phyloP scores from a whole-genome alignment of 495 filamentous ascomycete genomes.

The Sabuloglossum arenarium region DNA sequence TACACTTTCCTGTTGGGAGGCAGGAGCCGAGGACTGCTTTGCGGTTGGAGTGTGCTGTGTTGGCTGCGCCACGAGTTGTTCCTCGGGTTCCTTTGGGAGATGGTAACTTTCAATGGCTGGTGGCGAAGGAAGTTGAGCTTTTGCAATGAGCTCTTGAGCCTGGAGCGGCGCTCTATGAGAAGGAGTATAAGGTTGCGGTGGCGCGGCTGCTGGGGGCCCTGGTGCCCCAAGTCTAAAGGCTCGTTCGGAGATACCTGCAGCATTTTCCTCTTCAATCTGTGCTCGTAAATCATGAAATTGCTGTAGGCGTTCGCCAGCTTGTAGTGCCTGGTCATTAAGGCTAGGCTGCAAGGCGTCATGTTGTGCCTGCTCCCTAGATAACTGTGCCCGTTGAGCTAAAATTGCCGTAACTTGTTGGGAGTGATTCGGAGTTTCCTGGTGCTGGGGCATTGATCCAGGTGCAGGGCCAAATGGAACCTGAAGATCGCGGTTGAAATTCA shows the following conservation, averaged over 20 bases:
- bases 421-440: slow-evolving; percentile 30
- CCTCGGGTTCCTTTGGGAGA: slow-evolving; percentile 7
- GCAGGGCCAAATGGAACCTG: slow-evolving; percentile 30
- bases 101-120: background rate
- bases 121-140: slow-evolving; percentile 4
- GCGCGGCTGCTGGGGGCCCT: background rate
- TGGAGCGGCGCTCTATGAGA: background rate
- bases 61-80: slow-evolving; percentile 63
- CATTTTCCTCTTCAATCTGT: slow-evolving; percentile 25
- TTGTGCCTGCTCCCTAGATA: slow-evolving; percentile 43
- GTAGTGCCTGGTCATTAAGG: slow-evolving; percentile 24
- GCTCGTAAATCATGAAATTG: slow-evolving; percentile 40
- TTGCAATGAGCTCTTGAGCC: background rate
- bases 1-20: slow-evolving; percentile 29
- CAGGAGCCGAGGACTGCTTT: slow-evolving; percentile 34
- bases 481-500: slow-evolving; percentile 32
- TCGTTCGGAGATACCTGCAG: background rate
- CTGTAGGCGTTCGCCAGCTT: slow-evolving; percentile 36
- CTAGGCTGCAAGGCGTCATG: slow-evolving; percentile 25
- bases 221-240: background rate
- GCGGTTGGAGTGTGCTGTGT: slow-evolving; percentile 59
- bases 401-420: slow-evolving; percentile 36
- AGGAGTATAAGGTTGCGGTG: background rate
- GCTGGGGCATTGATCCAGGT: slow-evolving; percentile 25
- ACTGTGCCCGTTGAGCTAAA: slow-evolving; percentile 36